Conservation (phyloP, 805 yeast species). For the Starmerella apicola region DNA sequence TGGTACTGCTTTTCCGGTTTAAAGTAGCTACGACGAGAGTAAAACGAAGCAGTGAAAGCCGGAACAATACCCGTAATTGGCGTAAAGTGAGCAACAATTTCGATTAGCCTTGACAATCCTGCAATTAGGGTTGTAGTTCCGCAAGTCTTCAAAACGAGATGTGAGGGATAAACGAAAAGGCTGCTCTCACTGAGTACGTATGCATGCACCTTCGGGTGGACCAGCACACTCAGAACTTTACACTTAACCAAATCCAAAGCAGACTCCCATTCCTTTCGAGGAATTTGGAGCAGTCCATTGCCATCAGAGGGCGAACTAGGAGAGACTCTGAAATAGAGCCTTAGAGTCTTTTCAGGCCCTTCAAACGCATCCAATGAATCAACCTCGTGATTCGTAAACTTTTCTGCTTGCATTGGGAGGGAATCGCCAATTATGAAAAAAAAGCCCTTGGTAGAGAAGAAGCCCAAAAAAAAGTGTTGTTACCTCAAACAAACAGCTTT, state of each 20-base stretch:
- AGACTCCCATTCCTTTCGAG: slow-evolving; percentile 53
- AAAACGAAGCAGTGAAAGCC: slow-evolving; percentile 43
- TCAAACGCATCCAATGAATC: slow-evolving; percentile 91
- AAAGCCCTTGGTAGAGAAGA: slow-evolving; percentile 2
- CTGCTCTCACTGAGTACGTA: slow-evolving; percentile 82
- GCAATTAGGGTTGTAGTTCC: slow-evolving; percentile 87
- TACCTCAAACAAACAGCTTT: slow-evolving; percentile 8
- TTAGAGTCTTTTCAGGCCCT: slow-evolving; percentile 91
- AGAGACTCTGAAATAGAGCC: slow-evolving; percentile 66
- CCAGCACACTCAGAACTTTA: slow-evolving; percentile 70
- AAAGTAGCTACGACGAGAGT: slow-evolving; percentile 85
- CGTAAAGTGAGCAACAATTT: slow-evolving; percentile 32
- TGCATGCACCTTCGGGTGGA: slow-evolving; percentile 56
- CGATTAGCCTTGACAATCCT: slow-evolving; percentile 56
- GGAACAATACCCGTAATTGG: slow-evolving; percentile 5
- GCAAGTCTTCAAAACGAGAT: slow-evolving; percentile 80
- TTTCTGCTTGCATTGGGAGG: slow-evolving; percentile 18
- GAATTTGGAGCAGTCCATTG: slow-evolving; percentile 45
- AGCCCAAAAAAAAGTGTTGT: slow-evolving; percentile 11
- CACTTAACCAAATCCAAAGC: slow-evolving; percentile 76
- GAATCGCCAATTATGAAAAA: slow-evolving; percentile 1
- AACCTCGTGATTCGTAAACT: slow-evolving; percentile 62
- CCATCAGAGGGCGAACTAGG: slow-evolving; percentile 23
- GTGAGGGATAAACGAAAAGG: slow-evolving; percentile 76
- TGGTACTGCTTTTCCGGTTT: slow-evolving; percentile 75